These are phyloP conservation scores for Elaeis oleifera DNA, from an alignment of 202 grass and related monocot species.

Conservation along the genomic window DNA sequence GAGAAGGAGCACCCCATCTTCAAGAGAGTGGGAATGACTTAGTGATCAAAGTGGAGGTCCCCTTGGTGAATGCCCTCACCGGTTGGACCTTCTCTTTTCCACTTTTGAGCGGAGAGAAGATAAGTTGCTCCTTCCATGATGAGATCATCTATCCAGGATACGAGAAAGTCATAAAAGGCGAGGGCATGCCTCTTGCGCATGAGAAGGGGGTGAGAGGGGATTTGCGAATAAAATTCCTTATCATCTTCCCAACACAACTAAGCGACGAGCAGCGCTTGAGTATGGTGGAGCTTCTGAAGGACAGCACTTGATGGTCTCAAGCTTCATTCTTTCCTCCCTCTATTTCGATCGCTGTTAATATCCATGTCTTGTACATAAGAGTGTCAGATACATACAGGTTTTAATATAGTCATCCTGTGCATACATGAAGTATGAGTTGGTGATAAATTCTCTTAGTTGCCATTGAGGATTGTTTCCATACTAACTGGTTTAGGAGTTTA, in stretches of 20 bases:
- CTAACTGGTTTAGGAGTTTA: too few species aligned
- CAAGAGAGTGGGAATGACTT: constrained; percentile 74
- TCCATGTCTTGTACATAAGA: too few species aligned
- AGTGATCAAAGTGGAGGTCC: constrained; percentile 80
- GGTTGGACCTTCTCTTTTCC: constrained; percentile 81
- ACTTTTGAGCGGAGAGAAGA: constrained; percentile 57
- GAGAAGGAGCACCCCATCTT: constrained; percentile 73
- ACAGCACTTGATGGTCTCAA: constrained; percentile 33
- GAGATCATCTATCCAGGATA: constrained; percentile 63
- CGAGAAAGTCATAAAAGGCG: constrained; percentile 70
- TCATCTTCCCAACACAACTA: constrained; percentile 67
- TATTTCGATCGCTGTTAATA: too few species aligned
- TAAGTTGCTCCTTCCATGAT: constrained; percentile 63
- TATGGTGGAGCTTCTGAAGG: constrained; percentile 48
- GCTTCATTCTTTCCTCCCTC: too few species aligned
- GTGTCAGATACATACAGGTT: too few species aligned
- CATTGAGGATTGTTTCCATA: too few species aligned
- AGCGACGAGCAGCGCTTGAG: constrained; percentile 45
- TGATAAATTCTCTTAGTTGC: too few species aligned
- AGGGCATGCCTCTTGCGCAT: constrained; percentile 63
- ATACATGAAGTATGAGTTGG: too few species aligned
- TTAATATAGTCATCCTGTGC: too few species aligned
- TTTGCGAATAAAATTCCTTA: constrained; percentile 52
- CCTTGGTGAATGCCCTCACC: constrained; percentile 59
- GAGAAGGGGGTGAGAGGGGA: constrained; percentile 56